phyloP scores from a whole-genome alignment of 495 filamentous ascomycete species.

The Aspergillus leporis region DNA sequence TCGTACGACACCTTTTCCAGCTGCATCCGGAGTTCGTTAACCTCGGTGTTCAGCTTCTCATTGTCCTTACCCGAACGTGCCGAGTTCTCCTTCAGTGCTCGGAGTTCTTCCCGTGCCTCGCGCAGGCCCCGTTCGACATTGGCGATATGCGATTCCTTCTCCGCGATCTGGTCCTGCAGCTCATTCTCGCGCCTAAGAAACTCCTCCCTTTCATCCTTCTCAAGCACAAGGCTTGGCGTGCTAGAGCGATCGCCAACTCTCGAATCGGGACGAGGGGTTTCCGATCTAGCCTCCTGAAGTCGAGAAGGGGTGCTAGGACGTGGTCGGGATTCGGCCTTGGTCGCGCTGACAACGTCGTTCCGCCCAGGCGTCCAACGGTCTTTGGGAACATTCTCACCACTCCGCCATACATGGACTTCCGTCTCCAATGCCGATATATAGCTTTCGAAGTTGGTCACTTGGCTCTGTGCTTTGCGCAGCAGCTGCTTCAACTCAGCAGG shows the following conservation, averaged over 20 bases:
- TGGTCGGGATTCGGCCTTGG: slow-evolving; percentile 61
- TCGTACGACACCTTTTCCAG: slow-evolving; percentile 93
- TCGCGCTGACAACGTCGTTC: slow-evolving; percentile 53
- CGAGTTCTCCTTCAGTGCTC: slow-evolving; percentile 78
- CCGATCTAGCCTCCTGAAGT: slow-evolving; percentile 55
- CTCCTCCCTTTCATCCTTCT: slow-evolving; percentile 96
- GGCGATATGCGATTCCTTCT: slow-evolving; percentile 82
- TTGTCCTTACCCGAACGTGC: slow-evolving; percentile 80
- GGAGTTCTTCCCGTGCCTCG: slow-evolving; percentile 80
- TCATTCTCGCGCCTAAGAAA: slow-evolving; percentile 95
- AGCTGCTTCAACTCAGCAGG: slow-evolving; percentile 90
- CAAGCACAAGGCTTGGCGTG: slow-evolving; percentile 82
- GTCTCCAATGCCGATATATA: slow-evolving; percentile 84
- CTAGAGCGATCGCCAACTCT: slow-evolving; percentile 83
- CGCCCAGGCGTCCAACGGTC: slow-evolving; percentile 73
- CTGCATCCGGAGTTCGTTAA: slow-evolving; percentile 93
- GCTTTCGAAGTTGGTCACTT: slow-evolving; percentile 82
- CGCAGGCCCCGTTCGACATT: slow-evolving; percentile 74
- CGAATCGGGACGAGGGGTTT: slow-evolving; percentile 76
- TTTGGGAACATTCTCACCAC: slow-evolving; percentile 83
- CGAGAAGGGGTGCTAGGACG: slow-evolving; percentile 83
- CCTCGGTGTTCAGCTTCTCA: slow-evolving; percentile 76
- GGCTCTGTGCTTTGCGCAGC: slow-evolving; percentile 86
- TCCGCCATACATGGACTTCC: slow-evolving; percentile 84
- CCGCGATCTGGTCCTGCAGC: slow-evolving; percentile 91